Evolutionary conservation across 2,329 filamentous ascomycete genomes (phyloP), one percentile per base, ranked within the genome.

Genomic region (Xylaria sp.): DNA sequence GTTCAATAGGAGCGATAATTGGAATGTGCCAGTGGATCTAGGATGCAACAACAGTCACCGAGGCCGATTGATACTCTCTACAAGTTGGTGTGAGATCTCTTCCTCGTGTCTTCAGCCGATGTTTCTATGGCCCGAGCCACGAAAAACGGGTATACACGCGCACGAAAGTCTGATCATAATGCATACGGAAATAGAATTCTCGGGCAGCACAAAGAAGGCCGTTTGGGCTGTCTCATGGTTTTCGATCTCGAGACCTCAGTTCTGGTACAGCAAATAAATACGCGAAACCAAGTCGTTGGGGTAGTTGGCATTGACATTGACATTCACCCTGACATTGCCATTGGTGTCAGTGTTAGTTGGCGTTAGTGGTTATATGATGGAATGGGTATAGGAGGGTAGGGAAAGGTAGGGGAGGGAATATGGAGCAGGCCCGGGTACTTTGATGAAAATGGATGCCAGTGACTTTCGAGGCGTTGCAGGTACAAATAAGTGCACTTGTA

Each of bases 391-490:
- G 53, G 19, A 57, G 21, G 27, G 32, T 12, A 19, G 14, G 30
- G 34, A 36, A 45, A 45, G 62, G 32, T 12, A 34, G 27, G 30
- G 34, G 50, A 45, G 54, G 62, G 39, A 47, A 45, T 53, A 68
- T 53, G 51, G 61, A 61, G 42, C 55, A n/a, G 34, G 47, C 54
- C 27, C 21, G 51, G 48, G 55, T 60, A 62, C 56, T 61, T 70
- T 63, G 61, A 50, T 64, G 64, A 64, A 68, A 62, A 63, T 51
- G 53, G 64, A 70, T 69, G 69, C 68, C 66, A 60, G 71, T 56
- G 63, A 59, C n/a, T 17, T 30, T 53, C 34, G 48, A 66, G 30
- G 64, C n/a, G 47, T 62, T 58, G 66, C 59, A 64, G 39, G 62
- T 48, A 55, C 62, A 50, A 17, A 47, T 56, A 51, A 39, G 58